These are phyloP conservation scores for Yamadazyma aaseri DNA, from an alignment of 1,139 yeast species.

Conservation along the genomic window DNA sequence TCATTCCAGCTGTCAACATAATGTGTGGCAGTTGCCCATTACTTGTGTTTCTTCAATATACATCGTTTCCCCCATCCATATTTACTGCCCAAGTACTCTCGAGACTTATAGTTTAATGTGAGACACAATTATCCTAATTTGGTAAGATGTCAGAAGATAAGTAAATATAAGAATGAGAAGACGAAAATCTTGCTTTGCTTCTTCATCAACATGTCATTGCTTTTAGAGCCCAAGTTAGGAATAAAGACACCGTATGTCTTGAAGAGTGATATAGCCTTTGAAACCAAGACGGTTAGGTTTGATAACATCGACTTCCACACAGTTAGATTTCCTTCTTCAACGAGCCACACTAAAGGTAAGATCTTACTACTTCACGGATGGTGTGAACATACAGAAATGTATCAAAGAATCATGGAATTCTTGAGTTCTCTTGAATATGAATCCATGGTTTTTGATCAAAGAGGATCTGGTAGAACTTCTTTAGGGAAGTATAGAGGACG, in stretches of 20 bases:
- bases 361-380: conserved; percentile 23
- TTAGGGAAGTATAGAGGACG: conserved; percentile 19
- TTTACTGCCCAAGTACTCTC: too few relatives aligned
- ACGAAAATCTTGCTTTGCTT: too few relatives aligned
- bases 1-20: too few relatives aligned
- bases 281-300: conserved; percentile 7
- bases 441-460: conserved; percentile 21
- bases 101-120: too few relatives aligned
- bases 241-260: conserved; percentile 15
- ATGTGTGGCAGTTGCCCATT: too few relatives aligned
- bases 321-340: conserved; percentile 11
- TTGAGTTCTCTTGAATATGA: conserved; percentile 20
- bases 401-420: conserved; percentile 19
- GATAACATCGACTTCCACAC: conserved; percentile 18
- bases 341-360: conserved; percentile 13
- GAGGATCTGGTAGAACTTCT: conserved; percentile 24
- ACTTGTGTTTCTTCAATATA: too few relatives aligned
- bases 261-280: conserved; percentile 7
- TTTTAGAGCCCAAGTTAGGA: conserved; percentile 13
- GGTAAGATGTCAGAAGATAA: background rate
- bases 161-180: too few relatives aligned
- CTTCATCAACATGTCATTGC: conserved; percentile 1
- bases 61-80: too few relatives aligned
- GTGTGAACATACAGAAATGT: conserved; percentile 23
- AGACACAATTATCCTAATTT: too few relatives aligned